Evolutionary conservation across 1,284 basidiomycete genomes (phyloP).

Genomic region (Cronartium quercuum): DNA sequence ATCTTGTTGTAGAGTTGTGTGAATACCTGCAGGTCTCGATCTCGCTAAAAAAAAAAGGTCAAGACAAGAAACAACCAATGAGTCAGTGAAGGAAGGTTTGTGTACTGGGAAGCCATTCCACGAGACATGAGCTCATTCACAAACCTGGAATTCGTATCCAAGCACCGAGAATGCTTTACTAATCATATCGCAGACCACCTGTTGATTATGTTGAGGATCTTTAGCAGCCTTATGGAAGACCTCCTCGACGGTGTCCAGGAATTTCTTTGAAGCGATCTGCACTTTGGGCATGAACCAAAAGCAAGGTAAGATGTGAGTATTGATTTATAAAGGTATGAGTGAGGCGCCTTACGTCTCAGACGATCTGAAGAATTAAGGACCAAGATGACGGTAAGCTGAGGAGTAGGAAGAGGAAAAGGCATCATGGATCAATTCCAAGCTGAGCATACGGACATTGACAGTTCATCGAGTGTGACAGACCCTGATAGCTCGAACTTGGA

Average conservation of each 20-base stretch:
- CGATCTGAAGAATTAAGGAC: conserved; percentile 32
- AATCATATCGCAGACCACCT: conserved; percentile 2
- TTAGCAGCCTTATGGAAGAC: conserved; percentile 14
- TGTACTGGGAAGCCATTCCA: neutral
- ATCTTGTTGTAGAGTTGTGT: conserved; percentile 30
- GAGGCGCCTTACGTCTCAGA: conserved; percentile 5
- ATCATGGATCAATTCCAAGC: conserved; percentile 50
- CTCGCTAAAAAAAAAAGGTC: conserved; percentile 57
- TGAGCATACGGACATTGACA: conserved; percentile 25
- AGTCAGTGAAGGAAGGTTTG: conserved; percentile 18
- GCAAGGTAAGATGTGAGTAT: neutral
- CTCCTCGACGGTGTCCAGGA: conserved; percentile 13
- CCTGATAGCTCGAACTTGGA: conserved; percentile 45
- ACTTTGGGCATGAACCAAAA: neutral
- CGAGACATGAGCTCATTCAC: neutral
- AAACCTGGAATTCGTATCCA: conserved; percentile 28
- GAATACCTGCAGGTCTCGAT: conserved; percentile 10
- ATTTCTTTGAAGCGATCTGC: conserved; percentile 13
- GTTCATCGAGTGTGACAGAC: conserved; percentile 24
- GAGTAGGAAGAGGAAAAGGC: neutral
- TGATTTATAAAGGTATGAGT: neutral
- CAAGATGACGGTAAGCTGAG: conserved; percentile 28
- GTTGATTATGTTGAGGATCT: neutral
- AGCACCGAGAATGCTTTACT: conserved; percentile 12
- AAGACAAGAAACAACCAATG: conserved; percentile 72